phyloP scores from a whole-genome alignment of 768 basidiomycete species.

The Hypholoma sublateritium region DNA sequence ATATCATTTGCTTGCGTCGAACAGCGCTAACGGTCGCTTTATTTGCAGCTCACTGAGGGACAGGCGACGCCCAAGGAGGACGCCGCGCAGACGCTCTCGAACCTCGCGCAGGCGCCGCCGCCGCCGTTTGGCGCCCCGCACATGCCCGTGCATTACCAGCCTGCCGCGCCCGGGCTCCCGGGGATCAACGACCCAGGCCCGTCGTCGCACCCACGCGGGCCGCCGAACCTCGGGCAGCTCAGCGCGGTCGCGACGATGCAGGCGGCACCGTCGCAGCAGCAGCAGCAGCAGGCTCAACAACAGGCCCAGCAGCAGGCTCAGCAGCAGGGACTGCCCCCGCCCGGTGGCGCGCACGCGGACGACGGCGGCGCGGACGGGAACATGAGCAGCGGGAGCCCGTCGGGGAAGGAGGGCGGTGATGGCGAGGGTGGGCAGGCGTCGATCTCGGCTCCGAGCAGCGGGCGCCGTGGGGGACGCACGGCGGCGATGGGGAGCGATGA shows the following conservation, averaged over 20 bases:
- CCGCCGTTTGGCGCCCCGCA: conserved; percentile 36
- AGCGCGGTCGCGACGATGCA: conserved; percentile 50
- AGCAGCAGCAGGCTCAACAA: conserved; percentile 20
- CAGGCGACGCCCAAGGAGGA: conserved; percentile 60
- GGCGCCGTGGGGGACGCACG: conserved; percentile 52
- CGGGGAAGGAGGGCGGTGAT: conserved; percentile 3
- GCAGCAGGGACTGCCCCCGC: conserved; percentile 3
- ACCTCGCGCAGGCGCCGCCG: conserved; percentile 44
- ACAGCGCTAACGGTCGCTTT: background rate
- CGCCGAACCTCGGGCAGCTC: conserved; percentile 61
- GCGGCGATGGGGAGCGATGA: conserved; percentile 73
- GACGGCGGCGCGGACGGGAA: conserved; percentile 13
- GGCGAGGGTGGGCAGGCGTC: conserved; percentile 16
- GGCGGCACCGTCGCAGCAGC: conserved; percentile 33
- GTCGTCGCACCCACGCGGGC: conserved; percentile 71
- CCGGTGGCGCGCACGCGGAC: background rate
- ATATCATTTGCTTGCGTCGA: conserved; percentile 4
- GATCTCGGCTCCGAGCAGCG: conserved; percentile 27
- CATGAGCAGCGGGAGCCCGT: conserved; percentile 17
- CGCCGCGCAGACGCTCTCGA: conserved; percentile 49
- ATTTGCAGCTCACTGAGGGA: conserved; percentile 35
- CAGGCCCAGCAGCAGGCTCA: conserved; percentile 15
- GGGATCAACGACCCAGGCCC: conserved; percentile 67
- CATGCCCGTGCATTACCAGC: conserved; percentile 32
- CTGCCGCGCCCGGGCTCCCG: conserved; percentile 37